Percentiles rank a stretch among this genome's conserved stretches.
Evolutionary conservation across 2,329 filamentous ascomycete species (phyloP).

Genomic region (Pochonia chlamydosporia): DNA sequence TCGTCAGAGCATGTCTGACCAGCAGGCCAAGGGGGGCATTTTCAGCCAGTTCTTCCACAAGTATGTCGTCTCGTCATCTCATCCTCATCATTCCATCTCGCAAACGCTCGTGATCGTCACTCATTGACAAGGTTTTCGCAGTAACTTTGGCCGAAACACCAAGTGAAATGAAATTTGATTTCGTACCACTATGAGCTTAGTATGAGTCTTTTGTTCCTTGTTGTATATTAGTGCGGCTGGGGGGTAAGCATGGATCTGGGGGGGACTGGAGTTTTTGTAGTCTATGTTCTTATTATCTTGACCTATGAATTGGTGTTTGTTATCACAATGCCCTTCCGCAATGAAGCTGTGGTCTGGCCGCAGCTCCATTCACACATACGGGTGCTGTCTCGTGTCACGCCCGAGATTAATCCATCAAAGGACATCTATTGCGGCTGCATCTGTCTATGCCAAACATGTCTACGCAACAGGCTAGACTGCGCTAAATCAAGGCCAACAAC

Average conservation of each 20-base stretch:
- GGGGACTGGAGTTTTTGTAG: background rate
- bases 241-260: background rate
- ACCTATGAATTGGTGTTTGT: background rate
- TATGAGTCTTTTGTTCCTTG: background rate
- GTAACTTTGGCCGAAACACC: slow-evolving; percentile 29
- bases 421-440: background rate
- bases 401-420: too few relatives aligned
- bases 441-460: background rate
- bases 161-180: slow-evolving; percentile 8
- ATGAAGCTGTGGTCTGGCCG: too few relatives aligned
- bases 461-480: background rate
- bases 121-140: slow-evolving; percentile 8
- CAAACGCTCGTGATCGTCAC: background rate
- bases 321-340: background rate
- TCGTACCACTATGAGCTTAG: background rate
- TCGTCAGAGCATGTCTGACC: slow-evolving; percentile 50
- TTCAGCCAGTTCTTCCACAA: slow-evolving; percentile 53
- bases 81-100: background rate
- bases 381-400: too few relatives aligned
- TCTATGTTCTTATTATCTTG: background rate
- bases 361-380: too few relatives aligned
- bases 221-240: slow-evolving; percentile 1
- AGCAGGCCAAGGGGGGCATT: slow-evolving; percentile 42
- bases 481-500: background rate
- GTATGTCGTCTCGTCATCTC: slow-evolving; percentile 27